These are phyloP conservation scores for Butyriboletus appendiculatus DNA, from an alignment of 1,284 basidiomycete species.

Conservation along the genomic window DNA sequence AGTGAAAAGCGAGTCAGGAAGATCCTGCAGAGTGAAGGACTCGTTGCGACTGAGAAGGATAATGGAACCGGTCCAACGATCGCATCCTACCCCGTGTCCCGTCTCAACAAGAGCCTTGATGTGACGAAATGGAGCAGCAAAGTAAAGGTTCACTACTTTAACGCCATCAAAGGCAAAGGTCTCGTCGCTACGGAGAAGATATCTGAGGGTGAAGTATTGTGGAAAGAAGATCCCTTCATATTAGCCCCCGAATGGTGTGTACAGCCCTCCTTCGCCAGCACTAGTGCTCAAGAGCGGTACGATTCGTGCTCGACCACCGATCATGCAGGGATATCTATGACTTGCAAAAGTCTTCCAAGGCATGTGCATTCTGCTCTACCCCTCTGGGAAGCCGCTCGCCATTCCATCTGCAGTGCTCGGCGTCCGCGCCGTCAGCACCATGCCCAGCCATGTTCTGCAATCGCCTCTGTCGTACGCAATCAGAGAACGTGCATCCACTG, in stretches of 20 bases:
- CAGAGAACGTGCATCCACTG: constrained; percentile 65
- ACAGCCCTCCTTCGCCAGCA: not conserved
- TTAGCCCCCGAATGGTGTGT: constrained; percentile 71
- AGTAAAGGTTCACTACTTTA: constrained; percentile 70
- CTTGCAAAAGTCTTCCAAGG: constrained; percentile 53
- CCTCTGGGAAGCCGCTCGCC: constrained; percentile 50
- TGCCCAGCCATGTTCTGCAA: constrained; percentile 79
- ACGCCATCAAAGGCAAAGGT: constrained; percentile 79
- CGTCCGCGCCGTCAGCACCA: constrained; percentile 40
- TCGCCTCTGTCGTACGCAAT: constrained; percentile 67
- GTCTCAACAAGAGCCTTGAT: constrained; percentile 67
- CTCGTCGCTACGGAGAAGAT: constrained; percentile 72
- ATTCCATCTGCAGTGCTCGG: constrained; percentile 51
- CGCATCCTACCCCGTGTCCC: constrained; percentile 57
- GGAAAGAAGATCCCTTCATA: constrained; percentile 80
- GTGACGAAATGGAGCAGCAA: constrained; percentile 61
- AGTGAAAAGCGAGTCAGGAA: constrained; percentile 82
- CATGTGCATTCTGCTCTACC: constrained; percentile 70
- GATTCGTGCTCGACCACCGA: not conserved
- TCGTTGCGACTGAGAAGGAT: constrained; percentile 40
- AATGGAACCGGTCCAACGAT: not conserved
- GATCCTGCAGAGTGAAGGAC: constrained; percentile 59
- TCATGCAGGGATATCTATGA: constrained; percentile 67
- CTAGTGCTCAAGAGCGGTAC: not conserved
- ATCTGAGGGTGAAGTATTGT: constrained; percentile 70